A percentile compares a stretch with the other conserved stretches of the same genome.
These are phyloP conservation scores for Gillenia trifoliata DNA, from an alignment of 306 rosid genomes.

Conservation along the genomic window DNA sequence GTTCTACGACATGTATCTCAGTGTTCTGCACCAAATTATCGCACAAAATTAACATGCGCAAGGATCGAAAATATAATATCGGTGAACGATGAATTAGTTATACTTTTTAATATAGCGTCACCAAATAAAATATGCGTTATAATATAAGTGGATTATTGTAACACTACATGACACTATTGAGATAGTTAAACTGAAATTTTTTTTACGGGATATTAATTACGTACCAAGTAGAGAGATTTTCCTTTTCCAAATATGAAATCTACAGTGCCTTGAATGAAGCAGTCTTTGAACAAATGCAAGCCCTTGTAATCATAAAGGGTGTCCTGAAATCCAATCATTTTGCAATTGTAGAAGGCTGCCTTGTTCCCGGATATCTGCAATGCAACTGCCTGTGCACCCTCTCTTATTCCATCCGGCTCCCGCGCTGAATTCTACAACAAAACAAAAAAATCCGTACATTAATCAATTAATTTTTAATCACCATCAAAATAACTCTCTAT, in stretches of 20 bases:
- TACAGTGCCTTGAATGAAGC: constrained; percentile 40
- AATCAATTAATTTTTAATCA: neutral
- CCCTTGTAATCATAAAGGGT: constrained; percentile 46
- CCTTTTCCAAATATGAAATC: constrained; percentile 40
- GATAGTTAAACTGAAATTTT: neutral
- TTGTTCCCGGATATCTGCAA: constrained; percentile 30
- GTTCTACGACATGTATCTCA: constrained; percentile 13
- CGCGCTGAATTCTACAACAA: constrained; percentile 34
- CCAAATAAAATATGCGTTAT: too few relatives aligned
- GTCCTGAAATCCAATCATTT: constrained; percentile 36
- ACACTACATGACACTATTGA: too few relatives aligned
- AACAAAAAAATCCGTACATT: neutral
- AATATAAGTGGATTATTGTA: too few relatives aligned
- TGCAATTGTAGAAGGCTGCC: constrained; percentile 36
- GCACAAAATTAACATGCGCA: too few relatives aligned
- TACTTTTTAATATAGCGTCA: too few relatives aligned
- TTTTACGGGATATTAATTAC: neutral
- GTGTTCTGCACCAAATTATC: constrained; percentile 29
- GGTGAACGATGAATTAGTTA: too few relatives aligned
- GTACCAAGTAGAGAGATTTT: constrained; percentile 39
- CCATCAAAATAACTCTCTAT: neutral
- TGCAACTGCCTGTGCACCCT: constrained; percentile 40
- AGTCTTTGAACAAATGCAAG: constrained; percentile 38
- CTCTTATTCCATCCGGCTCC: constrained; percentile 13
- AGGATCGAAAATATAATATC: too few relatives aligned